These are phyloP conservation scores for Vachellia collinsii DNA, from an alignment of 306 rosid genomes.

Conservation along the genomic window DNA sequence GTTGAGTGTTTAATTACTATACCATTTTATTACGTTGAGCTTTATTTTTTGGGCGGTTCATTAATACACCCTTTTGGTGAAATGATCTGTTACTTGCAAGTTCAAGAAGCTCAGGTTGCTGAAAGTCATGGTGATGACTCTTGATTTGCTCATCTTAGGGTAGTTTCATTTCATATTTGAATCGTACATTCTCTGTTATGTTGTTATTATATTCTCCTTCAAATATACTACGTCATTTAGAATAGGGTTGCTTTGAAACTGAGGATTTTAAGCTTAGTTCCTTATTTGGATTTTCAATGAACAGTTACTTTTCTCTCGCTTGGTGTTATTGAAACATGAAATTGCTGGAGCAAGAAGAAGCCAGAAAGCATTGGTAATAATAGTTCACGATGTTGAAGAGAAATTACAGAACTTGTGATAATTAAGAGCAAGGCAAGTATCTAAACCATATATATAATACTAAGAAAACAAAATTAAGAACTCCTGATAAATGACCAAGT, in stretches of 20 bases:
- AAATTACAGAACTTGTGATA: neutral
- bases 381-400: neutral
- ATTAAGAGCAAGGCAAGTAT: neutral
- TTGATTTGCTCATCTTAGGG: slow-evolving; percentile 42
- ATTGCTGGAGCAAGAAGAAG: neutral
- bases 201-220: neutral
- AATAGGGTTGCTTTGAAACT: slow-evolving; percentile 17
- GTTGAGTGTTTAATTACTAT: neutral
- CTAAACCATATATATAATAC: neutral
- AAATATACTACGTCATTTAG: slow-evolving; percentile 23
- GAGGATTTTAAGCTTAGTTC: slow-evolving; percentile 3
- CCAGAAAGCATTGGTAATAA: neutral
- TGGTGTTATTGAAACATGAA: neutral
- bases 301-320: too few species aligned
- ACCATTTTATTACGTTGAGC: neutral
- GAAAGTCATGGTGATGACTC: slow-evolving; percentile 69
- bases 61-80: slow-evolving; percentile 13
- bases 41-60: neutral
- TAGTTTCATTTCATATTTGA: slow-evolving; percentile 23
- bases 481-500: too few species aligned
- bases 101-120: slow-evolving; percentile 42
- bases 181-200: slow-evolving; percentile 46
- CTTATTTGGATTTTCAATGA: slow-evolving; percentile 9
- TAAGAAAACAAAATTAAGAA: too few species aligned
- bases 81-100: slow-evolving; percentile 36